Base-by-base conservation (phyloP, 768 basidiomycete genomes). In the Leccinum sublutescens region DNA sequence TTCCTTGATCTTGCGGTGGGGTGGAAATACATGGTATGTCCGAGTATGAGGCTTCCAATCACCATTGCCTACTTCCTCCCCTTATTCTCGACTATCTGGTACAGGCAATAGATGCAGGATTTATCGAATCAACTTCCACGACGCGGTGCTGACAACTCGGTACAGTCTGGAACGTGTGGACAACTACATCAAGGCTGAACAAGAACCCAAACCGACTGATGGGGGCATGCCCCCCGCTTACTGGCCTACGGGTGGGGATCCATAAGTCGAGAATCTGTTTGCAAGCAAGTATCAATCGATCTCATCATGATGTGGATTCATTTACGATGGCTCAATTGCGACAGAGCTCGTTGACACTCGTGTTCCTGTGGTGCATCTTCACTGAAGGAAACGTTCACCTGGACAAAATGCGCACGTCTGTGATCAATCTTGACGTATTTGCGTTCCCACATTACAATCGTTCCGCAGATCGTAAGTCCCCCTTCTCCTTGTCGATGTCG, bases 1-100 rank as follows among this genome's bases (percentile, higher is more conserved):
- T 54, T 69, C 74, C 17, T 67, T 81, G 71, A 83, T 88, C 45
- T 67, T 89, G 45, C 81, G 74, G 72, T 79, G 78, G 77, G n/a
- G 73, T 82, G 27, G 79, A 83, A 63, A 76, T 80, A 33, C 60
- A 71, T 29, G 80, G 81, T 86, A 47, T 0, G 59, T 51, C 5
- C 3, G 27, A 50, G 29, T 15, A 17, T 25, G 80, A 86, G 17
- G 77, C 76, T 3, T 87, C 88, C 67, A 83, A 19, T 29, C 29
- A 19, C 21, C 10, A 12, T 12, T 4, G 27, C 27, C 3, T 21
- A 12, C n/a, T 17, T 23, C 17, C 47, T 23, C 33, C 23, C 14
- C 11, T 34, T 9, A 38, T 10, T 23, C 29, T 2, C 29, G 5
- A 9, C 5, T 7, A 29, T 15, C 5, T 53, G 15, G 15, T 23